Percentiles rank a stretch among this genome's conserved stretches.
Conservation (phyloP, 768 basidiomycete species). For the Macrolepiota dolichaula region DNA sequence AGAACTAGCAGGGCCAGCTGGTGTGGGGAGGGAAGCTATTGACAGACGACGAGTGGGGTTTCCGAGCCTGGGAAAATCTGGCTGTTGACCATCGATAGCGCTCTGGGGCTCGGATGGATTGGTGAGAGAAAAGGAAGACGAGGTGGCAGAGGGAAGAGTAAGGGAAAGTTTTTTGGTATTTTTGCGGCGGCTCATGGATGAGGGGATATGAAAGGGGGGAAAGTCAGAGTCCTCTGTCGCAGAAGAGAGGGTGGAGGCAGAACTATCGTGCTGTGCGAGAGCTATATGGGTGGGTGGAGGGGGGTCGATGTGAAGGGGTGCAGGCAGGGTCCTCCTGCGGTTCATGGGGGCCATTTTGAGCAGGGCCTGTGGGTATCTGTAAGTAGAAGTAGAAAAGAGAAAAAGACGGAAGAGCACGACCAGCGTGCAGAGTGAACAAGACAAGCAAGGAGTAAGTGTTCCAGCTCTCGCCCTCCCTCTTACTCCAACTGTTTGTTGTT, state of each 20-base stretch:
- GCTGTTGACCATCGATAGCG: constrained; percentile 22
- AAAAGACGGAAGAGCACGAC: constrained; percentile 26
- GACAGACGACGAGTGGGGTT: constrained; percentile 55
- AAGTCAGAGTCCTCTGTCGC: constrained; percentile 50
- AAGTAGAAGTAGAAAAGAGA: neutral
- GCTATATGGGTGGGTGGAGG: constrained; percentile 47
- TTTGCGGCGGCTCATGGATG: constrained; percentile 38
- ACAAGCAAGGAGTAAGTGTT: constrained; percentile 12
- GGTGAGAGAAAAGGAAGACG: constrained; percentile 51
- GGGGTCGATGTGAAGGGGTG: constrained; percentile 57
- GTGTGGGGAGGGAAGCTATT: constrained; percentile 62
- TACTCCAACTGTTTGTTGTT: neutral
- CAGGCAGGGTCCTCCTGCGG: constrained; percentile 50
- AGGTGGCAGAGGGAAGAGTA: constrained; percentile 57
- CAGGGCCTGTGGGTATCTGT: neutral
- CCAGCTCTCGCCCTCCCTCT: neutral
- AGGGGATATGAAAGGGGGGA: constrained; percentile 31
- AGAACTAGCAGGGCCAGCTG: constrained; percentile 46
- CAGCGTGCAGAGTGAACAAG: constrained; percentile 35
- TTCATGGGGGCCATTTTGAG: constrained; percentile 29
- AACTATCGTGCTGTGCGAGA: constrained; percentile 42
- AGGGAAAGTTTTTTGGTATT: constrained; percentile 81
- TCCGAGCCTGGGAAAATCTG: constrained; percentile 25
- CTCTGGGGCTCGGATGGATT: constrained; percentile 32
- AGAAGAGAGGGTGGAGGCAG: constrained; percentile 49